Evolutionary conservation across 352 stramenopile species (phyloP), one percentile per base, ranked within the genome.

Genomic region (Pythium myriotylum): DNA sequence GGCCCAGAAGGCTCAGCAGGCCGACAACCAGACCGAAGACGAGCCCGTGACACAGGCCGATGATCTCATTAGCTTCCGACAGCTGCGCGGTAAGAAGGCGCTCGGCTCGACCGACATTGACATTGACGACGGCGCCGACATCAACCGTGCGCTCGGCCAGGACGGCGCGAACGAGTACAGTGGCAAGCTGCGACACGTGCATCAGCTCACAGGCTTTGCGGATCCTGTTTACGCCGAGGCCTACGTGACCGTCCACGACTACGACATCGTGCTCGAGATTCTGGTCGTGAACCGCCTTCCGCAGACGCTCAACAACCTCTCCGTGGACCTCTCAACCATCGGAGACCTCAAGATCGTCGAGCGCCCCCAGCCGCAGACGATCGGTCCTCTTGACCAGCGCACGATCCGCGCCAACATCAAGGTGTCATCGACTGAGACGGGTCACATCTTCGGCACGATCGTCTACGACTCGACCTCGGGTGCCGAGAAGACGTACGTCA

Each of bases 391-490:
- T 24, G 97, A 99, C 76, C 91, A 98, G 78, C 92, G 93, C 52
- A 98, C 90, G 20, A 98, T 99, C 62, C 89, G 94, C 43, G 96
- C 97, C 23, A 99, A 97, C 70, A 99, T 99, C 77, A 99, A 99
- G 86, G 97, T 99, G n/a, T 98, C 95, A 49, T 99, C 94, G 51
- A 99, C 98, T n/a, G 98, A 99, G 78, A 99, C 97, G 19, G 97
- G 98, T 16, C 96, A 99, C 79, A 99, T 99, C 64, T 99, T 99
- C 77, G 98, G 98, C 58, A 99, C 96, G 41, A 99, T 99, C 74
- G 96, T 99, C 35, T 99, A 99, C 74, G 96, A 98, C 70, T 98
- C 98, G 63, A 91, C 94, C 29, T 95, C 82, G 40, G 84, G 86
- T 22, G 95, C 97, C 53, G 96, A 99, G 67, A 99, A 99, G 75